Conservation (phyloP, 2,329 filamentous ascomycete species). For the Pseudogymnoascus sp. region DNA sequence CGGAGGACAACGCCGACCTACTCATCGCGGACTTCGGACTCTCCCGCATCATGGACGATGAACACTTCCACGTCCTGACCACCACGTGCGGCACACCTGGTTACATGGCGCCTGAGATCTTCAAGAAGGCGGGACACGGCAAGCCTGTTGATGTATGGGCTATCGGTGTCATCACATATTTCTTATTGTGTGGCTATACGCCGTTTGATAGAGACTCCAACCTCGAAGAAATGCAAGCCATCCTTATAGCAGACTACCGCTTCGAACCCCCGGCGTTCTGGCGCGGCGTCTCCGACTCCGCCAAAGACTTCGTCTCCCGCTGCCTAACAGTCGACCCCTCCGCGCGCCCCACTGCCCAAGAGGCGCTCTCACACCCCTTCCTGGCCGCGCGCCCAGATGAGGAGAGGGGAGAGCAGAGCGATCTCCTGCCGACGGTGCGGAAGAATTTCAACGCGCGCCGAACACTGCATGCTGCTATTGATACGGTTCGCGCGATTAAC, state of each 20-base stretch:
- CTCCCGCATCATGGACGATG: constrained; percentile 96
- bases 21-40: constrained; percentile 96
- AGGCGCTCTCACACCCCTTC: constrained; percentile 59
- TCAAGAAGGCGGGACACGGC: constrained; percentile 96
- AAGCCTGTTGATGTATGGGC: constrained; percentile 99
- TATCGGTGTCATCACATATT: constrained; percentile 97
- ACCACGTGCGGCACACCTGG: constrained; percentile 96
- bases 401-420: constrained; percentile 44
- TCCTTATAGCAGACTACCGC: constrained; percentile 89
- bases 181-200: constrained; percentile 94
- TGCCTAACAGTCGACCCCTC: constrained; percentile 87
- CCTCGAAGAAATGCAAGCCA: constrained; percentile 98
- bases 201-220: constrained; percentile 97
- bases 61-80: constrained; percentile 94
- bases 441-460: constrained; percentile 67
- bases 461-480: constrained; percentile 62
- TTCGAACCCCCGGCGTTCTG: constrained; percentile 95
- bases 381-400: constrained; percentile 44
- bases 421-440: constrained; percentile 60
- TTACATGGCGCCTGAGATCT: constrained; percentile 99
- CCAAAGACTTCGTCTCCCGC: constrained; percentile 84
- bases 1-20: constrained; percentile 94
- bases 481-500: constrained; percentile 63
- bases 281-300: constrained; percentile 78
- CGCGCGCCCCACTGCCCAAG: constrained; percentile 84